Base-by-base conservation (phyloP, 23 red algal species). In the Agarophyton chilense region DNA sequence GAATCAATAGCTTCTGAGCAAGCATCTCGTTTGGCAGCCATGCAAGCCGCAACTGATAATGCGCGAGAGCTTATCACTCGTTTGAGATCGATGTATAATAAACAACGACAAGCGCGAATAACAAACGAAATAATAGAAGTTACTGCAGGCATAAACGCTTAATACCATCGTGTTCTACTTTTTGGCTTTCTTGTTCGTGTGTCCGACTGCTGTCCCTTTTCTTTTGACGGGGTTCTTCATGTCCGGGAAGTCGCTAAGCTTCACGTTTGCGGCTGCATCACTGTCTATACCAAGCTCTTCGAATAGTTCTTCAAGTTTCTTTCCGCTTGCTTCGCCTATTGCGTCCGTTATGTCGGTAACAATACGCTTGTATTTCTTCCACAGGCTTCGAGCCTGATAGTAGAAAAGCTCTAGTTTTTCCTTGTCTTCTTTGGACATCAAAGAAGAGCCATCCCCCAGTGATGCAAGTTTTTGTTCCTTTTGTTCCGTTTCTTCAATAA, bases 41-140 rank as follows among this genome's bases (percentile, higher is more conserved):
- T 98, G 95, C 86, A 81, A 43, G 91, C 84, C 21, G 95, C 95
- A n/a, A 89, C 91, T 3, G 77, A 91, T 61, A 98, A 98, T 62
- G 90, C 91, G 10, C 70, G 76, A 81, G 95, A 94, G 25, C 87
- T 98, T 29, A 72, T 87, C 34, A 67, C 32, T 51, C 66, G 72
- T 31, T 68, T 98, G n/a, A 82, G 78, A 38, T 57, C 80, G 22
- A 58, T 72, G 29, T 98, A 98, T 79, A 94, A 98, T 72, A 92
- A 93, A 38, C 79, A 86, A 66, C 75, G 95, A 50, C 95, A 98
- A 58, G 90, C 90, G 29, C 50, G 88, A 87, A 98, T 98, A 73
- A 98, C 95, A 46, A 78, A 87, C 42, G 95, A 98, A 79, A 62
- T 98, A 14, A 85, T 98, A 45, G 85, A 89, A 31, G 71, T 89